Percentiles rank a stretch among this genome's conserved stretches.
phyloP scores from a whole-genome alignment of 2,329 filamentous ascomycete genomes.

The Curvularia hawaiiensis region DNA sequence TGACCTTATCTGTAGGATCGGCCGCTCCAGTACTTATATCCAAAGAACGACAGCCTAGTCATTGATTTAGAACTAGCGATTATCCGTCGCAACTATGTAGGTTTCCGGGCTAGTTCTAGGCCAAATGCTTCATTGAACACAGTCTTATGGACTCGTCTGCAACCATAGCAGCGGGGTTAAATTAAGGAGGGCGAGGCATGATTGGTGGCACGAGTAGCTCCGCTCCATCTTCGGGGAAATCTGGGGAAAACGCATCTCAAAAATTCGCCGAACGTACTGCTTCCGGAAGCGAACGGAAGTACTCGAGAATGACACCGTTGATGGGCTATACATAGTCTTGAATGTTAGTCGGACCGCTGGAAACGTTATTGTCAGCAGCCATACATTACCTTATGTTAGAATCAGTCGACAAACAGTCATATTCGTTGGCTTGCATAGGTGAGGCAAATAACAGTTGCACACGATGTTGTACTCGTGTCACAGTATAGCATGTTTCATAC shows the following conservation, averaged over 20 bases:
- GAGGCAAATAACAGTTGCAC: not conserved
- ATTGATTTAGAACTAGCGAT: conserved; percentile 5
- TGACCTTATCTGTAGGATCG: not conserved
- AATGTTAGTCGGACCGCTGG: not conserved
- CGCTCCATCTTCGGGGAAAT: conserved; percentile 11
- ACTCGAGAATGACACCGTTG: not conserved
- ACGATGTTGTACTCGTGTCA: not conserved
- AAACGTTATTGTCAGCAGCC: not conserved
- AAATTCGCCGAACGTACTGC: not conserved
- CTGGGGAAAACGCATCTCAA: conserved; percentile 4
- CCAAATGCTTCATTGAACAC: not conserved
- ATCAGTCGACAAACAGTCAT: too few species aligned
- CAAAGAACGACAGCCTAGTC: not conserved
- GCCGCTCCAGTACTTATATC: not conserved
- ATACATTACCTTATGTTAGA: not conserved
- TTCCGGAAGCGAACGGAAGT: not conserved
- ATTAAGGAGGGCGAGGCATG: not conserved
- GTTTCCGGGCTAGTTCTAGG: not conserved
- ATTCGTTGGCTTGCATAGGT: not conserved
- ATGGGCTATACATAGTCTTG: not conserved
- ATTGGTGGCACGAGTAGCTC: conserved; percentile 15
- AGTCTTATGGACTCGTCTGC: conserved; percentile 10
- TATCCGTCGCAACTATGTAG: conserved; percentile 6
- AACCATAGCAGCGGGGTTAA: conserved; percentile 1
- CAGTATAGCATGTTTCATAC: not conserved